A percentile compares a stretch with the other conserved stretches of the same genome.
These are phyloP conservation scores for Aureobasidium subglaciale DNA, from an alignment of 2,329 filamentous ascomycete genomes.

Conservation along the genomic window DNA sequence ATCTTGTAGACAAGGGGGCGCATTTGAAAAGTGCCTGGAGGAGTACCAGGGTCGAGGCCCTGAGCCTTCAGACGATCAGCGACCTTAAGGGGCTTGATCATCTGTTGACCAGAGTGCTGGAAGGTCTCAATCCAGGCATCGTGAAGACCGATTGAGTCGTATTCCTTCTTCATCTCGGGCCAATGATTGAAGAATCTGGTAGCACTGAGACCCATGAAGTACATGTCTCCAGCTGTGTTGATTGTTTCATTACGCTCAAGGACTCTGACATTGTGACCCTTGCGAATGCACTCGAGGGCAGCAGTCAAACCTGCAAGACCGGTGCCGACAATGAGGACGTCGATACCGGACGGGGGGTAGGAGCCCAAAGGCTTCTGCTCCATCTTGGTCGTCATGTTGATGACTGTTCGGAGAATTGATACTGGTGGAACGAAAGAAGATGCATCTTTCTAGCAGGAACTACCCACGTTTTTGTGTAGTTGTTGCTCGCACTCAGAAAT, in stretches of 20 bases:
- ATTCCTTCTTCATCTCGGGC: constrained; percentile 47
- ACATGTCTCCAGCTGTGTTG: constrained; percentile 53
- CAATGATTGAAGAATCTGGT: constrained; percentile 50
- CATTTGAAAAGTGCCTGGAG: constrained; percentile 51
- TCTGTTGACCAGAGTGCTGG: constrained; percentile 46
- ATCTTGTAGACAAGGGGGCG: constrained; percentile 50
- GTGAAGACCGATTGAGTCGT: constrained; percentile 46
- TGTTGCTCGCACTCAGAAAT: background rate
- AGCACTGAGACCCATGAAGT: constrained; percentile 52
- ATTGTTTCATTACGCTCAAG: constrained; percentile 37
- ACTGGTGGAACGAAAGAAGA: background rate
- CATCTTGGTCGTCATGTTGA: constrained; percentile 18
- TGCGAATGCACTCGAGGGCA: constrained; percentile 27
- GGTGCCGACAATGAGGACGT: constrained; percentile 27
- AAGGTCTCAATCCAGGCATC: constrained; percentile 51
- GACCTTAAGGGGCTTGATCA: constrained; percentile 43
- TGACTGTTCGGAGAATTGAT: constrained; percentile 11
- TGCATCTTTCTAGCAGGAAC: constrained; percentile 6
- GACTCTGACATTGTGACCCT: constrained; percentile 27
- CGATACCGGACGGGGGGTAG: constrained; percentile 35
- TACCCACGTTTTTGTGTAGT: constrained; percentile 13
- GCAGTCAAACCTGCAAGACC: constrained; percentile 27
- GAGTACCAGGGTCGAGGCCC: constrained; percentile 41
- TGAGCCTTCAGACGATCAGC: constrained; percentile 43
- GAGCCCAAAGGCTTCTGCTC: constrained; percentile 44